These are phyloP conservation scores for Alternaria solani DNA, from an alignment of 2,329 filamentous ascomycete genomes.

Conservation along the genomic window DNA sequence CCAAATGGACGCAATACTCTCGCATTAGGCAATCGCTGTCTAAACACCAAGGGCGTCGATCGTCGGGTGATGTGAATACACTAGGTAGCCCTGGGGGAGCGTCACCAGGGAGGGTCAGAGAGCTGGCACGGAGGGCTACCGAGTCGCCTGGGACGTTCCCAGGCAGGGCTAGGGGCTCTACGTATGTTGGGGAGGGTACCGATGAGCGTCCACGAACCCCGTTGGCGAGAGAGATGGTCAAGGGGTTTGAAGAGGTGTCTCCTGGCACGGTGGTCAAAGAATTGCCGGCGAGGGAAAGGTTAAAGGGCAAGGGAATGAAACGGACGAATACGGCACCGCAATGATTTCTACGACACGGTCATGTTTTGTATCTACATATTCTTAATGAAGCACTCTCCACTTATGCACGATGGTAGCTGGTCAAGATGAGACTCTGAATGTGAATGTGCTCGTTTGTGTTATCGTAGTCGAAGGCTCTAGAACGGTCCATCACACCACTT, in stretches of 20 bases:
- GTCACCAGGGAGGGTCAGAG: constrained; percentile 13
- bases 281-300: constrained; percentile 11
- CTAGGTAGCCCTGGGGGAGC: constrained; percentile 9
- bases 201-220: constrained; percentile 8
- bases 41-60: constrained; percentile 32
- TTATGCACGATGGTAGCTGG: background rate
- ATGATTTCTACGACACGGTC: constrained; percentile 7
- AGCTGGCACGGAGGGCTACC: constrained; percentile 13
- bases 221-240: constrained; percentile 4
- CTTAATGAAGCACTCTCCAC: constrained; percentile 20
- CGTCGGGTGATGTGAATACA: constrained; percentile 11
- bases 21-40: constrained; percentile 30
- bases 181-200: background rate
- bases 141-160: constrained; percentile 6
- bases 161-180: constrained; percentile 10
- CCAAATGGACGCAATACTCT: constrained; percentile 34
- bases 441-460: background rate
- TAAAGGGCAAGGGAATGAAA: constrained; percentile 21
- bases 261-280: constrained; percentile 10
- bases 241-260: constrained; percentile 13
- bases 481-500: background rate
- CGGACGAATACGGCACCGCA: constrained; percentile 13
- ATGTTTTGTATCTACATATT: constrained; percentile 13
- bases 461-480: background rate
- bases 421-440: too few species aligned